Evolutionary conservation across 148 eudicot genomes (phyloP), one percentile per base, ranked within the genome.

Genomic region (Amaranthus cruentus): DNA sequence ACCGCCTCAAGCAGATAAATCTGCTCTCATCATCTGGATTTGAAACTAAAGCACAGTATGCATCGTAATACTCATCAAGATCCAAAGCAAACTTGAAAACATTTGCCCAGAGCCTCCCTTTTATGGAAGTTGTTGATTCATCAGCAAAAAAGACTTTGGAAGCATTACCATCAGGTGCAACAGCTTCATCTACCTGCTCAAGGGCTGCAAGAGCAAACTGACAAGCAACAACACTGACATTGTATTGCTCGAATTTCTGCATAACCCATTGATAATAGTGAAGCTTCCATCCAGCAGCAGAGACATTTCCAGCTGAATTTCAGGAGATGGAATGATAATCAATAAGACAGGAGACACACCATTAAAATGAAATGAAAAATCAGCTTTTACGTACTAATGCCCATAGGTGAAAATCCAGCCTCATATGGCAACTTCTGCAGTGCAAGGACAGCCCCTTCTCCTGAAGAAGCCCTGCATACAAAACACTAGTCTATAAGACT

Each of bases 1-100:
- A 92, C 69, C 99, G 97, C 77, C 96, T 92, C 87, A 96, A 79
- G 81, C 97, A 96, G 75, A 92, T 87, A 68, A 70, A 81, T 83
- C 89, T 90, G 89, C 93, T 96, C 76, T 96, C 99, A 77, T 92
- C 97, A 71, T 96, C 99, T 63, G 99, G 99, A 75, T 92, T 96
- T 53, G 99, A 85, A 65, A 96, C 85, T 73, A 96, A 87, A 46
- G 99, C 99, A 92, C 99, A 96, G 79, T 92, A 96, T 38, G 99
- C 97, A 82, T 96, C 99, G 81, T 86, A 82, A 73, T 86, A 96
- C 68, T 81, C 65, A 73, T 84, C 82, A 70, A 85, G 87, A 84
- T 92, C 99, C 83, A 96, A 79, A 62, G 88, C 86, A 58, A 90
- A 92, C 87, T 92, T 96, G 81, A 92, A 96, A 68, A 90, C 94